Base-by-base conservation (phyloP, 805 yeast genomes). In the Saccharomycopsis guyanensis region DNA sequence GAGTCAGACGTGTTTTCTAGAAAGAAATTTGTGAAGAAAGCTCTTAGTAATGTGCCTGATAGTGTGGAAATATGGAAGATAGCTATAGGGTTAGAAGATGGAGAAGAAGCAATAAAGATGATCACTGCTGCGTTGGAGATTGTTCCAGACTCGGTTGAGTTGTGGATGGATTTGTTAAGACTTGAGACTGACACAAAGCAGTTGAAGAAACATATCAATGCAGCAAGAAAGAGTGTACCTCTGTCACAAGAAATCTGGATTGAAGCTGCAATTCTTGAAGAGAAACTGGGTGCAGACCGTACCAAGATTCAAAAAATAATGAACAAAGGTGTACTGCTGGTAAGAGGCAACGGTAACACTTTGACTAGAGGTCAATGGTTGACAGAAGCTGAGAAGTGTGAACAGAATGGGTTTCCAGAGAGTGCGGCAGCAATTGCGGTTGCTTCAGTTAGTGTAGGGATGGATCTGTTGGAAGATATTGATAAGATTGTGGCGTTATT, bases 251-350 rank as follows among this genome's bases (percentile, higher is more conserved):
- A 68, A 29, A 68, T 87, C 1, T 86, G 95, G 91, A 62, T 86
- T 2, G 67, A 80, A 0, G 87, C 87, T 1, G 71, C 79, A 1
- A 74, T 78, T 52, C 57, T 87, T 12, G 94, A 86, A 59, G 91
- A 80, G 55, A 65, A 69, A 47, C 57, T 62, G 1, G 59, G 62
- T 3, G 66, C 66, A 5, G 62, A 66, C n/a, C 69, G 64, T n/a
- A 59, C 65, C 1, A 73, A 76, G 50, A 60, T 80, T 1, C 60
- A 60, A 3, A 70, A 68, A 56, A 55, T 84, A 55, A 56, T 82
- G 47, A 61, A 61, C 25, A 72, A 75, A 57, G 80, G 79, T 41
- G 58, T 69, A 16, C 56, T 65, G 42, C 73, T 75, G 39, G 60
- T 73, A 24, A 62, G 61, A 38, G 56, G 56, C 4, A 57, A 63